Base-by-base conservation (phyloP, 768 basidiomycete species). In the Agaricus subrufescens region DNA sequence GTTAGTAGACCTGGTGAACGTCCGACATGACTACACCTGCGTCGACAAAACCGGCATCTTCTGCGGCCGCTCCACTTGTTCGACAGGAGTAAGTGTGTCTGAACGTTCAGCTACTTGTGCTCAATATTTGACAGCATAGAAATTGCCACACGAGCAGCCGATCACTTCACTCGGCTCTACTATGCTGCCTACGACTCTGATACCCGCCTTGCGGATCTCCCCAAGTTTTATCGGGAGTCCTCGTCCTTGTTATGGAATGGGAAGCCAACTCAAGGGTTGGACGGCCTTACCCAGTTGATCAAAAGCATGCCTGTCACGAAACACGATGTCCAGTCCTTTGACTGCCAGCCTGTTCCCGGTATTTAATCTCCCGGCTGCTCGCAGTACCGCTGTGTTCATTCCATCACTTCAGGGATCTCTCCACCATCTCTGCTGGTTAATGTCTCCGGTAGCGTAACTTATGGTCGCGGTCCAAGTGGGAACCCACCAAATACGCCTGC, bases 341-440 rank as follows among this genome's bases (percentile, higher is more conserved):
- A 94, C 66, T 94, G 92, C 62, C 91, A 94, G 67, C 88, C 92
- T 37, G 91, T 94, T 57, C 88, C 90, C 70, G 89, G 91, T 88
- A 54, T 46, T 27, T 57, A 46, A 25, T 11, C 15, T 45, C 19
- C 23, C 10, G 11, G 9, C 37, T 15, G 26, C 42, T 30, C 15
- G 29, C 50, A 26, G 30, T 29, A n/a, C 38, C 42, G 7, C 47
- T 50, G 25, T 39, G 52, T 57, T 49, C 56, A 46, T 59, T 38
- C n/a, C 34, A 30, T 60, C 53, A 45, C n/a, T 49, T 9, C 61
- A 91, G 90, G 88, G 50, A 84, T 81, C 19, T 82, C 85, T 46
- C 91, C 91, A 1, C 89, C 92, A 12, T 88, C 87, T 9, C 74
- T 94, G 7, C 72, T 94, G 7, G 77, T 94, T 10, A 85, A 85